Evolutionary conservation across 176 grass and related monocot genomes (phyloP), one percentile per base, ranked within the genome.

Genomic region (Bonia amplexicaulis): DNA sequence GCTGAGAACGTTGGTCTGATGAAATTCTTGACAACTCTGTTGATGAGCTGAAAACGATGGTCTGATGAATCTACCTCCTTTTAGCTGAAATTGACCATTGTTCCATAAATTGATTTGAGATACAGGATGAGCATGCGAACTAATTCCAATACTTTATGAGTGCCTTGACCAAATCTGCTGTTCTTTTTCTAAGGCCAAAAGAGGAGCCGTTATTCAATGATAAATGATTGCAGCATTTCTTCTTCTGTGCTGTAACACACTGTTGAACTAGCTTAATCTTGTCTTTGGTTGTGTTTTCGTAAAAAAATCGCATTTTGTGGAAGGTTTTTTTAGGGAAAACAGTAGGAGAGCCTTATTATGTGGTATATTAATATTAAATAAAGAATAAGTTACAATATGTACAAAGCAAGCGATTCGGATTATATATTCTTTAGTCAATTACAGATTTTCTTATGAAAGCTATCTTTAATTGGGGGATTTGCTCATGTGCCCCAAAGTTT

Each of bases 11-110:
- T 20, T 66, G 44, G 2, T 26, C 57, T 41, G 12, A 62, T 33
- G 37, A 71, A 37, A 27, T 87, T 98, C 64, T 79, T 98, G 80
- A 92, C 96, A 39, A 94, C 96, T 90, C 82, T 98, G 44, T 45
- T 89, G 68, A 83, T 84, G 75, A 98, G 87, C 80, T 95, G 57
- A 98, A 60, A 27, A 0, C 15, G 6, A 15, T 58, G 44, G 2
- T 26, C 57, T 41, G 12, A 49, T 35, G 53, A 72, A 37, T 31
- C n/a, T 27, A 8, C 42, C 35, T 46, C 48, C 1, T 80, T 20
- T 3, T 6, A 17, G 6, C 0, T 17, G 45, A 75, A 64, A 69
- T 81, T 17, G 20, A 81, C 71, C 27, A 4, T 26, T 84, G 15
- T 74, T 53, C 71, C 29, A 31, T 22, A 65, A 37, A 22, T 54